Percentiles rank a stretch among this genome's conserved stretches.
phyloP scores from a whole-genome alignment of 139 green algal genomes.

The Chlorella sp. region DNA sequence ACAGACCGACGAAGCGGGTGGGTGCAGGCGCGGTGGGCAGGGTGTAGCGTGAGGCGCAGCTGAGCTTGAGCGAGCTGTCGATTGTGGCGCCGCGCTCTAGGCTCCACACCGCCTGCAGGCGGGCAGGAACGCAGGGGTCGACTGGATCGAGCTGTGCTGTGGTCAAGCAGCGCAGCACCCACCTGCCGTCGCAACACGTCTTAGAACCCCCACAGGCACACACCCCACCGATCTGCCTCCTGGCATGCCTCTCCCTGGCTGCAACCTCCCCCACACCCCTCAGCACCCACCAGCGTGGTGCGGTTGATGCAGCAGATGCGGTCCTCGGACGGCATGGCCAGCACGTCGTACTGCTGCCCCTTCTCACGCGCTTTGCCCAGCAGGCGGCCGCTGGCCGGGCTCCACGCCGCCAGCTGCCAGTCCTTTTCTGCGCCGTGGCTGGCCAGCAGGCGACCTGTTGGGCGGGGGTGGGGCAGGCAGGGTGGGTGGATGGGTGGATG shows the following conservation, averaged over 20 bases:
- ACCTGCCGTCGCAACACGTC: too few species aligned
- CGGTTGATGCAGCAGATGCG: slow-evolving; percentile 1
- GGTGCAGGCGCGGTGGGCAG: background rate
- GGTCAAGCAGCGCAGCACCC: background rate
- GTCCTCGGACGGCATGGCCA: slow-evolving; percentile 11
- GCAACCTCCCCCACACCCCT: background rate
- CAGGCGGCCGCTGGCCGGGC: background rate
- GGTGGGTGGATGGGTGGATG: too few species aligned
- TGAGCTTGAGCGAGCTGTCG: slow-evolving; percentile 10
- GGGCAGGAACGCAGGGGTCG: background rate
- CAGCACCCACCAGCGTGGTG: slow-evolving; percentile 2
- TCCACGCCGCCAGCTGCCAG: slow-evolving; percentile 17
- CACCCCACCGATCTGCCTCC: background rate
- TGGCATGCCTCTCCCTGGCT: background rate
- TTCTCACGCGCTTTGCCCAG: background rate
- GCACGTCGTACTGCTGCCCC: slow-evolving; percentile 1
- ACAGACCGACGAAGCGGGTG: background rate
- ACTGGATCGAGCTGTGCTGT: background rate
- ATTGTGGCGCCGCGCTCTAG: background rate
- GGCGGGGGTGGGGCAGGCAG: too few species aligned
- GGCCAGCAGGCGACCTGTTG: slow-evolving; percentile 20
- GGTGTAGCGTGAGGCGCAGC: background rate
- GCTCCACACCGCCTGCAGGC: background rate
- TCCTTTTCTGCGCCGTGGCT: slow-evolving; percentile 1
- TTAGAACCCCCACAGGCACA: background rate